Evolutionary conservation across 2,329 filamentous ascomycete species (phyloP).

Genomic region (Ceratocystis papillata): DNA sequence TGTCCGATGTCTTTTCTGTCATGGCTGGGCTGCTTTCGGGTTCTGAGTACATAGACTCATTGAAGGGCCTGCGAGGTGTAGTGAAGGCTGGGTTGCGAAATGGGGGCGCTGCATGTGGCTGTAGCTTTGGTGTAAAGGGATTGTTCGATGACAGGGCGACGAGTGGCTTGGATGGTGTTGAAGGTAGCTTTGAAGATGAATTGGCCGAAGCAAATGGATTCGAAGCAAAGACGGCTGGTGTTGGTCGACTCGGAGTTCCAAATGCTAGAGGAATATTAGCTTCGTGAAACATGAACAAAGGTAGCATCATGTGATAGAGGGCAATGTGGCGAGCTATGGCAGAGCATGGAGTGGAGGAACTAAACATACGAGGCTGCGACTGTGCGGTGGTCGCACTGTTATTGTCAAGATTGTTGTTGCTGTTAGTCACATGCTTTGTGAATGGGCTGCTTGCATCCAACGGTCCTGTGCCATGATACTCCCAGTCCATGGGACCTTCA

Average conservation of each 20-base stretch:
- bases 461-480: constrained; percentile 48
- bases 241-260: constrained; percentile 2
- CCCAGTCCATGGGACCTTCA: constrained; percentile 57
- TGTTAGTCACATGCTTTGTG: constrained; percentile 29
- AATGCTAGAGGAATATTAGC: background rate
- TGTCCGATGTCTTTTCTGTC: constrained; percentile 45
- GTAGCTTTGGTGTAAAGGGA: background rate
- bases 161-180: constrained; percentile 36
- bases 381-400: background rate
- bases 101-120: constrained; percentile 34
- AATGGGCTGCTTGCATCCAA: constrained; percentile 53
- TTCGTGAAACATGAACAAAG: too few relatives aligned
- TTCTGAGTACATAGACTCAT: constrained; percentile 45
- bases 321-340: background rate
- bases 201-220: constrained; percentile 33
- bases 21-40: constrained; percentile 50
- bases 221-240: constrained; percentile 27
- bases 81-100: constrained; percentile 56
- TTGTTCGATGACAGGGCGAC: constrained; percentile 27
- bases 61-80: constrained; percentile 49
- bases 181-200: constrained; percentile 26
- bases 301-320: too few relatives aligned
- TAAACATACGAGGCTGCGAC: constrained; percentile 6
- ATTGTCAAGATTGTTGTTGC: constrained; percentile 27
- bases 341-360: background rate